Conservation (phyloP, 148 eudicot species). For the Heliosperma pusillum region DNA sequence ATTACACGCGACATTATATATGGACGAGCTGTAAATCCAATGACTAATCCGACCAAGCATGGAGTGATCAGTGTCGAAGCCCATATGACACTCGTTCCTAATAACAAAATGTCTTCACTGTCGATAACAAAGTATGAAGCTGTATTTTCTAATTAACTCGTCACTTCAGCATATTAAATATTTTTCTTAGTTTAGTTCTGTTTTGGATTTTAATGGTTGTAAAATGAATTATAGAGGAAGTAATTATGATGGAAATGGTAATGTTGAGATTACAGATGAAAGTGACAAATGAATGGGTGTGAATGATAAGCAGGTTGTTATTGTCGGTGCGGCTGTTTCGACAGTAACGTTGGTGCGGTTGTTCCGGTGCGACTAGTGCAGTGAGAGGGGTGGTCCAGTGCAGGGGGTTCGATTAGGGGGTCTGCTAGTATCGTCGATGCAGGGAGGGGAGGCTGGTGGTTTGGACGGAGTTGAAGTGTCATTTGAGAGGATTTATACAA, state of each 20-base stretch:
- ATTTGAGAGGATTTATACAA: too few species aligned
- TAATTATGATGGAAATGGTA: constrained; percentile 8
- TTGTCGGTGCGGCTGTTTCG: too few species aligned
- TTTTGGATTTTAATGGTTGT: not conserved
- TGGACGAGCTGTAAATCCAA: constrained; percentile 61
- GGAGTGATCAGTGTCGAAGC: constrained; percentile 36
- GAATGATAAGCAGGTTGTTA: constrained; percentile 4
- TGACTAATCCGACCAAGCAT: constrained; percentile 42
- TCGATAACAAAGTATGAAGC: not conserved
- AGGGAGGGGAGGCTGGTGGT: too few species aligned
- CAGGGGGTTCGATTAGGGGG: too few species aligned
- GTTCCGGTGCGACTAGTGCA: too few species aligned
- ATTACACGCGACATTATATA: constrained; percentile 50
- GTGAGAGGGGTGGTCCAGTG: too few species aligned
- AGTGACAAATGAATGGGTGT: not conserved
- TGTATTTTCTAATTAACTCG: too few species aligned
- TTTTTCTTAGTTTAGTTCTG: not conserved
- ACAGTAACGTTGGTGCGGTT: too few species aligned
- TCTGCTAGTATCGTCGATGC: too few species aligned
- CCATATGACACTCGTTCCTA: constrained; percentile 36
- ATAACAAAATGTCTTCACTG: not conserved
- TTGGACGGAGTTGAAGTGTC: too few species aligned
- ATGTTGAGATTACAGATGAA: constrained; percentile 14
- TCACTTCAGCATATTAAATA: not conserved
- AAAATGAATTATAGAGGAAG: constrained; percentile 22